Conservation (phyloP, 202 grass and related monocot species). For the Carex arenaria region DNA sequence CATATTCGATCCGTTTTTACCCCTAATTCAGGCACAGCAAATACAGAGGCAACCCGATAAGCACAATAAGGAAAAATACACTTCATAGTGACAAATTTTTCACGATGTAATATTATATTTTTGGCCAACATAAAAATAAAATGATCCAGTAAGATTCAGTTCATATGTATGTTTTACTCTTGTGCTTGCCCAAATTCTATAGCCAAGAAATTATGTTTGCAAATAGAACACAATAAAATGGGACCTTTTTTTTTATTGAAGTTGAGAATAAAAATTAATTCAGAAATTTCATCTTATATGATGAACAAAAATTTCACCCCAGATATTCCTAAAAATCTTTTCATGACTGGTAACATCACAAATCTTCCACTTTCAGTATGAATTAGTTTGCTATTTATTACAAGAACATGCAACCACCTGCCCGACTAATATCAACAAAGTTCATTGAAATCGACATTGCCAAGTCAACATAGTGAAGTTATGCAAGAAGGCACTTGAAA, state of each 20-base stretch:
- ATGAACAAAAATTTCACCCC: neutral
- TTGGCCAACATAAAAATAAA: neutral
- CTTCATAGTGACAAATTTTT: neutral
- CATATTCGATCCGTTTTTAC: too few species aligned
- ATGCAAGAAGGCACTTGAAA: too few species aligned
- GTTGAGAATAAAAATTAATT: neutral
- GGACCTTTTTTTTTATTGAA: neutral
- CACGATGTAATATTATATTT: neutral
- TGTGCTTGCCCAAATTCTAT: neutral
- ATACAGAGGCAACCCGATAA: too few species aligned
- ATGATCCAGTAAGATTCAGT: neutral
- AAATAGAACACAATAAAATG: neutral
- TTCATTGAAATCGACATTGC: too few species aligned
- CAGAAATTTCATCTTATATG: neutral
- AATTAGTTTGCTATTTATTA: too few species aligned
- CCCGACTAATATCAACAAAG: too few species aligned
- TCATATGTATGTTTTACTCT: neutral
- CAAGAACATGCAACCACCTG: too few species aligned
- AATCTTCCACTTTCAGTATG: too few species aligned
- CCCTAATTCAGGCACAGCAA: too few species aligned
- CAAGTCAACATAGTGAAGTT: too few species aligned
- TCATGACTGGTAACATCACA: too few species aligned
- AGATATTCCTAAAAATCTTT: too few species aligned
- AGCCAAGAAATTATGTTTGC: neutral
- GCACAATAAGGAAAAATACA: neutral